Conservation (phyloP, 257 asterid genomes). For the Capsicum rhomboideum region DNA sequence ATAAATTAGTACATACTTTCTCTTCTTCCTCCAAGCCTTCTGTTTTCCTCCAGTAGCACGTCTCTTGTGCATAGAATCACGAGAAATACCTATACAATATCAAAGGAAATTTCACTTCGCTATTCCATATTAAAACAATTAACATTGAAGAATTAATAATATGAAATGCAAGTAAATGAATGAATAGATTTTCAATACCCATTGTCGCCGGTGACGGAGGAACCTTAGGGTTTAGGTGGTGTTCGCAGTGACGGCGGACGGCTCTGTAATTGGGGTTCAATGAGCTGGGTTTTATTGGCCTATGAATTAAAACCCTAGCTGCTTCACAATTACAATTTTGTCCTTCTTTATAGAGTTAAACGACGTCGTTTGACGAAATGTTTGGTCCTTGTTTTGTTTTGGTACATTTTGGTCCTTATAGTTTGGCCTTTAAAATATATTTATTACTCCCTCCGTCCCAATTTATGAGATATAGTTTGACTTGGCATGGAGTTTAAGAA, state of each 20-base stretch:
- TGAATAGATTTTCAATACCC: neutral
- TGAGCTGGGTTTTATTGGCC: neutral
- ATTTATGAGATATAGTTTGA: too few species aligned
- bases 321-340: neutral
- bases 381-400: neutral
- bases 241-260: neutral
- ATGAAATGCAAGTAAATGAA: neutral
- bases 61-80: conserved; percentile 53
- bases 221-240: neutral
- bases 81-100: conserved; percentile 26
- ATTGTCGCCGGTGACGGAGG: conserved; percentile 7
- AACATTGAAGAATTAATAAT: neutral
- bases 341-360: neutral
- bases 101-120: neutral
- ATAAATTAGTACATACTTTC: conserved; percentile 23
- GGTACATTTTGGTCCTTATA: neutral
- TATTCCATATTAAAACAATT: neutral
- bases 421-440: neutral
- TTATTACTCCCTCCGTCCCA: too few species aligned
- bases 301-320: conserved; percentile 3
- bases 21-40: conserved; percentile 53
- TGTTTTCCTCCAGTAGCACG: conserved; percentile 53
- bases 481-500: too few species aligned
- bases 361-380: neutral
- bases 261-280: neutral